Evolutionary conservation across 805 yeast species (phyloP).

Genomic region (Candida saitoana): DNA sequence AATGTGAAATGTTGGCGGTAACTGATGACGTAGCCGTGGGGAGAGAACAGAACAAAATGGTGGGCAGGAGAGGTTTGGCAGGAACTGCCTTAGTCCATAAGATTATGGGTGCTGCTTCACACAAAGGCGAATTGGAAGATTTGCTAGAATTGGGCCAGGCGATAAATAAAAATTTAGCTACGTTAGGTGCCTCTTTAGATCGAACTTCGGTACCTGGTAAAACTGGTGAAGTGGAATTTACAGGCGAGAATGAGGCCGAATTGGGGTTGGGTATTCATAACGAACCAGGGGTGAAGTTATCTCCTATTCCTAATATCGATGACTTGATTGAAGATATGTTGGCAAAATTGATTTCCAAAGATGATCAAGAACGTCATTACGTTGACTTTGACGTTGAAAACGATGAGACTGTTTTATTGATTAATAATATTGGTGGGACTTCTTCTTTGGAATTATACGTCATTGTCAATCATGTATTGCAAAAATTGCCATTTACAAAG

Average conservation of each 20-base stretch:
- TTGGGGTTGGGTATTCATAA: slow-evolving; percentile 95
- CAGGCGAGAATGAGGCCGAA: slow-evolving; percentile 67
- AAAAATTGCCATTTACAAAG: slow-evolving; percentile 49
- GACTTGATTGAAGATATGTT: slow-evolving; percentile 55
- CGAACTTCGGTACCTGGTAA: slow-evolving; percentile 90
- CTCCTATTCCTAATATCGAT: slow-evolving; percentile 68
- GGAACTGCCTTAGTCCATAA: slow-evolving; percentile 89
- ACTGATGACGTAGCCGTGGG: slow-evolving; percentile 96
- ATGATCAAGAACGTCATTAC: slow-evolving; percentile 75
- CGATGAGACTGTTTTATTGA: slow-evolving; percentile 66
- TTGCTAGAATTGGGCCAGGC: slow-evolving; percentile 57
- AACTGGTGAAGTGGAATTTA: slow-evolving; percentile 37
- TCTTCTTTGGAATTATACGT: slow-evolving; percentile 75
- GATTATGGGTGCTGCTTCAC: slow-evolving; percentile 68
- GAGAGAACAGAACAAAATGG: slow-evolving; percentile 81
- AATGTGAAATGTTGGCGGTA: slow-evolving; percentile 70
- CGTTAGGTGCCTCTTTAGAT: slow-evolving; percentile 85
- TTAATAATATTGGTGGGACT: slow-evolving; percentile 89
- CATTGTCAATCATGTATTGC: slow-evolving; percentile 58
- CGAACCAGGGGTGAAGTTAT: slow-evolving; percentile 72
- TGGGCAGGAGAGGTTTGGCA: slow-evolving; percentile 91
- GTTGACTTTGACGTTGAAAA: slow-evolving; percentile 55
- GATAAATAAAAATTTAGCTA: slow-evolving; percentile 65
- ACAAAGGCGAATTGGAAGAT: slow-evolving; percentile 13
- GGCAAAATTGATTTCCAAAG: slow-evolving; percentile 54